Evolutionary conservation across 768 basidiomycete genomes (phyloP).

Genomic region (Lactarius evosmus): DNA sequence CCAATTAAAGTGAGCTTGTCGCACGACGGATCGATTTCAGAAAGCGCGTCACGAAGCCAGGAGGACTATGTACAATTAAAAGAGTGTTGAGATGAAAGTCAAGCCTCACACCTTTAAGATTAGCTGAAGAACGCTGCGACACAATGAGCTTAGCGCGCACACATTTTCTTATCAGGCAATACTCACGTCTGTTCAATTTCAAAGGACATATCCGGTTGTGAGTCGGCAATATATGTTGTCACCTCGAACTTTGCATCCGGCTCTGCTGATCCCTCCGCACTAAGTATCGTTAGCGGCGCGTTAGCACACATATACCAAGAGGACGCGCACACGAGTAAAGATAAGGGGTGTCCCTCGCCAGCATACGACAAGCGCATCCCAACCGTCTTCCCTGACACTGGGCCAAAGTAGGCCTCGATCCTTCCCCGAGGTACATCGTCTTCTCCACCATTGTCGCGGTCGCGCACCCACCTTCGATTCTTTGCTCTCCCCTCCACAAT

Average conservation of each 20-base stretch:
- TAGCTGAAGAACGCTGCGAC: slow-evolving; percentile 16
- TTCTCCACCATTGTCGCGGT: slow-evolving; percentile 45
- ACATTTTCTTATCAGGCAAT: slow-evolving; percentile 11
- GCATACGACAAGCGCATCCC: slow-evolving; percentile 83
- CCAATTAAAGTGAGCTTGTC: slow-evolving; percentile 82
- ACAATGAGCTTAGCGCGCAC: slow-evolving; percentile 7
- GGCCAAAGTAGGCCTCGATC: slow-evolving; percentile 59
- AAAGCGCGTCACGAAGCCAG: slow-evolving; percentile 90
- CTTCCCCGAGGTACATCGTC: slow-evolving; percentile 40
- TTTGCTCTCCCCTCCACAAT: slow-evolving; percentile 31
- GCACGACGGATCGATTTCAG: slow-evolving; percentile 86
- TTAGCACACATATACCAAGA: not conserved
- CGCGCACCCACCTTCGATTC: slow-evolving; percentile 48
- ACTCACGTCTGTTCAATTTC: slow-evolving; percentile 60
- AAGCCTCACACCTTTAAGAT: slow-evolving; percentile 64
- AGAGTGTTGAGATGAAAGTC: slow-evolving; percentile 48
- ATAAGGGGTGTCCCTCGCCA: slow-evolving; percentile 75
- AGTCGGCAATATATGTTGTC: slow-evolving; percentile 80
- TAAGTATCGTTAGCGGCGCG: slow-evolving; percentile 31
- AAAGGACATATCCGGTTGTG: slow-evolving; percentile 75
- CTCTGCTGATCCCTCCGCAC: slow-evolving; percentile 74
- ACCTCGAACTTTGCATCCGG: slow-evolving; percentile 88
- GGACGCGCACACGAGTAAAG: slow-evolving; percentile 66
- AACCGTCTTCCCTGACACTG: slow-evolving; percentile 57
- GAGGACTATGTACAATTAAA: slow-evolving; percentile 56